Percentiles rank a stretch among this genome's conserved stretches.
Conservation (phyloP, 2,329 filamentous ascomycete genomes). For the Colletotrichum sp. region DNA sequence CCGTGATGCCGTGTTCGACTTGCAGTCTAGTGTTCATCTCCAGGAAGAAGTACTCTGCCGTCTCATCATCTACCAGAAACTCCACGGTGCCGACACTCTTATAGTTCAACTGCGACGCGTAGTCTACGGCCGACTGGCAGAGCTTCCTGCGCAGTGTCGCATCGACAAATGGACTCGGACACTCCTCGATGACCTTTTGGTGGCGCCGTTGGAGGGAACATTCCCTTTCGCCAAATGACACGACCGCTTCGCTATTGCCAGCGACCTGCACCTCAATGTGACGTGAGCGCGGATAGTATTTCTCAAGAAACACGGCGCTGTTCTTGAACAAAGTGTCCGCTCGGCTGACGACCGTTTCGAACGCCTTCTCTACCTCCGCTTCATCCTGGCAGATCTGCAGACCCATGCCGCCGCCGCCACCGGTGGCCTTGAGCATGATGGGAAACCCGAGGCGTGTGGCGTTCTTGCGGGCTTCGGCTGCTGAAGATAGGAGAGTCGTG, state of each 20-base stretch:
- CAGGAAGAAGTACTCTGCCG: constrained; percentile 36
- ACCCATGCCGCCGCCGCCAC: constrained; percentile 70
- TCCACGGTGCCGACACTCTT: constrained; percentile 45
- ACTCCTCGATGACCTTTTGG: constrained; percentile 51
- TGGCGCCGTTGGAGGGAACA: constrained; percentile 51
- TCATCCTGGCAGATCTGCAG: constrained; percentile 58
- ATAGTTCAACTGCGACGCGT: constrained; percentile 36
- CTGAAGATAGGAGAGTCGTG: constrained; percentile 23
- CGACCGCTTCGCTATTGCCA: constrained; percentile 41
- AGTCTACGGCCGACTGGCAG: constrained; percentile 35
- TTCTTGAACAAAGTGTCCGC: constrained; percentile 66
- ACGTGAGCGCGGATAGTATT: constrained; percentile 57
- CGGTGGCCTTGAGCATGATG: constrained; percentile 64
- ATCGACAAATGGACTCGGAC: constrained; percentile 28
- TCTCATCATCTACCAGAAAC: constrained; percentile 38
- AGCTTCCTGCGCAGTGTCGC: constrained; percentile 34
- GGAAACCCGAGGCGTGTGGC: constrained; percentile 41
- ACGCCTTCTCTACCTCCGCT: constrained; percentile 56
- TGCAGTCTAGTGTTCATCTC: constrained; percentile 67
- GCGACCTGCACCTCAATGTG: constrained; percentile 53
- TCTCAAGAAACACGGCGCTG: constrained; percentile 66
- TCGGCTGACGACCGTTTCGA: constrained; percentile 59
- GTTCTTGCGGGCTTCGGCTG: constrained; percentile 59
- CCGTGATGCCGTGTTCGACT: constrained; percentile 71
- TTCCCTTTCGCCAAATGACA: constrained; percentile 46